These are phyloP conservation scores for Citrus medica DNA, from an alignment of 345 rosid species.

Conservation along the genomic window DNA sequence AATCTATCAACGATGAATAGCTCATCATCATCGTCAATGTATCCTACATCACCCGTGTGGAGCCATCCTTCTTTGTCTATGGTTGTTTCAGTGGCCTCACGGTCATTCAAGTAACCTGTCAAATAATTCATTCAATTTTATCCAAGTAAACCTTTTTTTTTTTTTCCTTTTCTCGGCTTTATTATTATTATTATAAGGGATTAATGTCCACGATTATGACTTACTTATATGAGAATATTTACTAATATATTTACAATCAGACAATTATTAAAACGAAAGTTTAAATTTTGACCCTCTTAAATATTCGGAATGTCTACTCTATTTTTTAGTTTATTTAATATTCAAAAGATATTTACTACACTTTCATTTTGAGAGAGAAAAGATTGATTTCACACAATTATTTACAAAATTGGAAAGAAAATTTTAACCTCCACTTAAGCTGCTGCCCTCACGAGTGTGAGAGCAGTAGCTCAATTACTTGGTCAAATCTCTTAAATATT, in stretches of 20 bases:
- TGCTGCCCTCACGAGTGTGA: too few species aligned
- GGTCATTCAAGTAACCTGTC: constrained; percentile 58
- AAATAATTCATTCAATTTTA: background rate
- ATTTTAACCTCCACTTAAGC: too few species aligned
- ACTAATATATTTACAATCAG: too few species aligned
- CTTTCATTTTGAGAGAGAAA: too few species aligned
- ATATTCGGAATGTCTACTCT: rapidly evolving
- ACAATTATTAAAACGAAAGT: rapidly evolving
- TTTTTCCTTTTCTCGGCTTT: too few species aligned
- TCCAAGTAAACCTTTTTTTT: background rate
- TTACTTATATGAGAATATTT: too few species aligned
- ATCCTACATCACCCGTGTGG: constrained; percentile 63
- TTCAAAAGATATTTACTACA: rapidly evolving
- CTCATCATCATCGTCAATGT: constrained; percentile 57
- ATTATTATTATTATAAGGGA: too few species aligned
- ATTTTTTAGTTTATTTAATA: rapidly evolving
- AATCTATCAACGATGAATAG: constrained; percentile 58
- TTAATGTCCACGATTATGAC: too few species aligned
- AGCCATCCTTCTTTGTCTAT: constrained; percentile 63
- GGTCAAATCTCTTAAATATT: too few species aligned
- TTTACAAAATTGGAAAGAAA: rapidly evolving
- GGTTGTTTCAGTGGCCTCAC: constrained; percentile 43
- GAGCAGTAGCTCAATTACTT: rapidly evolving
- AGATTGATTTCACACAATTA: too few species aligned
- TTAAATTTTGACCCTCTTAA: too few species aligned